Evolutionary conservation across 2,329 filamentous ascomycete genomes (phyloP).

Genomic region (Zasmidium citrigriseum): DNA sequence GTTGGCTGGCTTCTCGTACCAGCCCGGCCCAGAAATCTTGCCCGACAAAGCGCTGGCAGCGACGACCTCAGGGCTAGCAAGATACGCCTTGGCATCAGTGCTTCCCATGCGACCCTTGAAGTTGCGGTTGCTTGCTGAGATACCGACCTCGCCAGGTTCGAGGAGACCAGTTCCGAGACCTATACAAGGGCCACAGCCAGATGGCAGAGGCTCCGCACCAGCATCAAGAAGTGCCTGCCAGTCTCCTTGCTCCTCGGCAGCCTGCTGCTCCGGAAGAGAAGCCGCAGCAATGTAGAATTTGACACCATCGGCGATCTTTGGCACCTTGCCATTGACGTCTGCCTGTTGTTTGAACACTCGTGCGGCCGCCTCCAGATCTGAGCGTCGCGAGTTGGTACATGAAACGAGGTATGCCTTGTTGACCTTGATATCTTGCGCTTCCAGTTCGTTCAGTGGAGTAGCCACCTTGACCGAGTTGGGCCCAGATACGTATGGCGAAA

Average conservation of each 20-base stretch:
- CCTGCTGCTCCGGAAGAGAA: slow-evolving; percentile 72
- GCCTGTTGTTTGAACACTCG: slow-evolving; percentile 81
- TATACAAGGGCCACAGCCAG: slow-evolving; percentile 83
- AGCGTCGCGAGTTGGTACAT: slow-evolving; percentile 83
- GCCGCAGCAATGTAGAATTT: slow-evolving; percentile 90
- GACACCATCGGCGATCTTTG: slow-evolving; percentile 74
- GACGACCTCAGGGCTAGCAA: slow-evolving; percentile 87
- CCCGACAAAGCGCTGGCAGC: slow-evolving; percentile 82
- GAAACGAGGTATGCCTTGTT: slow-evolving; percentile 86
- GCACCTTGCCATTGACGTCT: slow-evolving; percentile 59
- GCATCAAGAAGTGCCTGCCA: slow-evolving; percentile 83
- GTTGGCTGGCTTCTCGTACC: slow-evolving; percentile 71
- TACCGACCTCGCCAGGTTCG: slow-evolving; percentile 82
- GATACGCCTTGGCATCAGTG: slow-evolving; percentile 77
- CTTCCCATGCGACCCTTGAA: slow-evolving; percentile 91
- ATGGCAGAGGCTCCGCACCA: slow-evolving; percentile 70
- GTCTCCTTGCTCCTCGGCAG: slow-evolving; percentile 77
- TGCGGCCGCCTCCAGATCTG: slow-evolving; percentile 79
- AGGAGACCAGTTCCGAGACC: slow-evolving; percentile 78
- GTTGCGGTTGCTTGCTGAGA: slow-evolving; percentile 81
- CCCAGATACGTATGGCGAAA: slow-evolving; percentile 81
- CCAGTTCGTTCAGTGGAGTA: slow-evolving; percentile 74
- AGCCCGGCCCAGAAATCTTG: slow-evolving; percentile 73
- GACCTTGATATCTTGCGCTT: slow-evolving; percentile 71
- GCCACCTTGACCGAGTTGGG: slow-evolving; percentile 90